Evolutionary conservation across 73 alveolate species (phyloP).

Genomic region (Paramecium tetraurelia): DNA sequence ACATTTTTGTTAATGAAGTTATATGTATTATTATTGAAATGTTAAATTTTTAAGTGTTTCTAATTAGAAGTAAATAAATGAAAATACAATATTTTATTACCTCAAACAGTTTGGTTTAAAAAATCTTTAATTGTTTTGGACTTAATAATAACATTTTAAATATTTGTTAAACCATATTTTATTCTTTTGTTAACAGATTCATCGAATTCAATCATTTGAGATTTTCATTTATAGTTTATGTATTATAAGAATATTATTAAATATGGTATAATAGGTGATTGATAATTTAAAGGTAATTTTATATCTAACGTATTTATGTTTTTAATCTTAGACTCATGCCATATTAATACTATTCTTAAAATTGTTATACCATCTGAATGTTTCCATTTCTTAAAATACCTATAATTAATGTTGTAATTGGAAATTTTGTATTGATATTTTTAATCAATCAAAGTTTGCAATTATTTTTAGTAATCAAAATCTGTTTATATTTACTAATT

Average conservation of each 20-base stretch:
- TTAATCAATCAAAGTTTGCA: neutral
- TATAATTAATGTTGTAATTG: too few species aligned
- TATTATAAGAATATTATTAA: neutral
- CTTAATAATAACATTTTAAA: neutral
- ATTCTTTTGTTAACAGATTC: slow-evolving; percentile 37
- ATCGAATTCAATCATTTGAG: neutral
- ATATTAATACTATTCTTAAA: neutral
- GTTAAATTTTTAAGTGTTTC: too few species aligned
- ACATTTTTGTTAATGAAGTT: neutral
- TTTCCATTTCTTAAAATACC: slow-evolving; percentile 18
- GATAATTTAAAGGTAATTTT: neutral
- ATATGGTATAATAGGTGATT: neutral
- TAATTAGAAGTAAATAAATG: too few species aligned
- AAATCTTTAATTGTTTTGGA: neutral
- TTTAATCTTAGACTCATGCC: neutral
- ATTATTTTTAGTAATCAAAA: neutral
- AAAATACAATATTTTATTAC: too few species aligned
- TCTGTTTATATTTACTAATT: neutral
- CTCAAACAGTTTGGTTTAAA: slow-evolving; percentile 7
- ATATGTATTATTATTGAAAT: neutral
- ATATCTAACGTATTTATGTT: neutral
- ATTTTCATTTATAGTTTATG: neutral
- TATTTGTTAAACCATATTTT: slow-evolving; percentile 7
- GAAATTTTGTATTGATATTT: too few species aligned
- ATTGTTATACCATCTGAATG: neutral